Evolutionary conservation across 2,329 filamentous ascomycete species (phyloP), one percentile per base, ranked within the genome.

Genomic region (Neonectria ditissima): DNA sequence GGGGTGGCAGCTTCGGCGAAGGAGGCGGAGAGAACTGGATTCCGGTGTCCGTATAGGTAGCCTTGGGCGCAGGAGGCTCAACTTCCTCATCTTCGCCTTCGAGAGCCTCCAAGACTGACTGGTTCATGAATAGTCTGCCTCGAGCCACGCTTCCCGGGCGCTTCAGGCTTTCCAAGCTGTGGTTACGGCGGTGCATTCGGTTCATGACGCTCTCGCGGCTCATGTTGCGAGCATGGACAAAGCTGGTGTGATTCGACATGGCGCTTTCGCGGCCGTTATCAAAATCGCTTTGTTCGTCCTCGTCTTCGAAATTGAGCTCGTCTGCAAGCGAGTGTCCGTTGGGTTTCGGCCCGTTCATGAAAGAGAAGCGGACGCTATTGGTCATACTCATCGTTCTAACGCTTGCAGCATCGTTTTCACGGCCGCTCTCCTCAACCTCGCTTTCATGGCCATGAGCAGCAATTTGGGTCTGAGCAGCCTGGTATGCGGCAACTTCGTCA

Each of bases 241-340:
- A 75, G 32, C 81, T 79, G 8, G 77, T 74, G 55, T 78, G 73
- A 60, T 80, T 79, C 3, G 88, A 90, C 52, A 89, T 72, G 16
- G 84, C 82, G 65, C 87, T 91, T 59, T 90, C 86, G 39, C 89
- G 87, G 2, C 90, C 34, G 34, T 8, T 89, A 53, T 93, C 91
- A 47, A 90, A 86, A 66, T 94, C 90, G 37, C 91, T 91, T 66
- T 92, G 82, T 58, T 88, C 86, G 32, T 94, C 92, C 59, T 95
- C 92, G 65, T 92, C 91, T 61, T 94, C 92, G 65, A 97, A 92
- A 65, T 92, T 90, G 58, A 99, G 85, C 80, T 99, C 96, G 71
- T 98, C 94, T 1, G 96, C 96, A 43, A 99, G 84, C 66, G 91
- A 97, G 63, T 93, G 79, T 1, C 91, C 92, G 70, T 88, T 89